phyloP scores from a whole-genome alignment of 1,284 basidiomycete genomes.

The Polyporus tsugae region DNA sequence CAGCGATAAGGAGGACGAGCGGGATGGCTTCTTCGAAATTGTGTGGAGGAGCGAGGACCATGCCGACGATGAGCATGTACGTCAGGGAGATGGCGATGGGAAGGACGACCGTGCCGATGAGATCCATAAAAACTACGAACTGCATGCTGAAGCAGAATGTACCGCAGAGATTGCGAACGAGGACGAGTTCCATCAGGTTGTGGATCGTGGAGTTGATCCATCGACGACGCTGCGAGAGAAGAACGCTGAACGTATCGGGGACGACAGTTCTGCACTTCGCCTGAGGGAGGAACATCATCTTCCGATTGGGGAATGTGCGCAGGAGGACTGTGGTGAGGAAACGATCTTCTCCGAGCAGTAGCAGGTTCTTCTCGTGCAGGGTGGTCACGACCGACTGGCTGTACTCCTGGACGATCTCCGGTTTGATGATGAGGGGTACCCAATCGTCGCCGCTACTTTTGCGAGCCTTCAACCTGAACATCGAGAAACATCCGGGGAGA shows the following conservation, averaged over 20 bases:
- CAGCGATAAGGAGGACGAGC: conserved; percentile 86
- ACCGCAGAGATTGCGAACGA: conserved; percentile 95
- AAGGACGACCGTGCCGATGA: conserved; percentile 94
- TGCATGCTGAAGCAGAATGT: conserved; percentile 98
- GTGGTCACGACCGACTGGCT: conserved; percentile 94
- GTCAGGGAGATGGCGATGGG: conserved; percentile 96
- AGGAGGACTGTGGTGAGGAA: conserved; percentile 96
- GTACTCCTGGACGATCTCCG: conserved; percentile 98
- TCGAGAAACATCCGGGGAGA: conserved; percentile 98
- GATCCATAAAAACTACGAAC: conserved; percentile 98
- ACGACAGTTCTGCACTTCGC: conserved; percentile 96
- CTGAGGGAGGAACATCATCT: conserved; percentile 99
- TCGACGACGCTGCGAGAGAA: conserved; percentile 95
- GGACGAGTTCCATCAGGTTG: conserved; percentile 98
- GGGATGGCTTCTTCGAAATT: conserved; percentile 95
- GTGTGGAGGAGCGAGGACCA: conserved; percentile 83
- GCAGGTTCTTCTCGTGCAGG: conserved; percentile 97
- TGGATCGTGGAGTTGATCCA: conserved; percentile 99
- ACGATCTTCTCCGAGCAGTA: conserved; percentile 97
- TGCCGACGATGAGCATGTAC: conserved; percentile 87
- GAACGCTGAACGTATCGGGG: conserved; percentile 92
- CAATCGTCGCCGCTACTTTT: conserved; percentile 91
- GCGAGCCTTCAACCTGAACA: conserved; percentile 98
- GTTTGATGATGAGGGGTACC: conserved; percentile 97
- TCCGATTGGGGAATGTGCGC: conserved; percentile 96